Evolutionary conservation across 1,284 basidiomycete genomes (phyloP).

Genomic region (Heterobasidion parviporum): DNA sequence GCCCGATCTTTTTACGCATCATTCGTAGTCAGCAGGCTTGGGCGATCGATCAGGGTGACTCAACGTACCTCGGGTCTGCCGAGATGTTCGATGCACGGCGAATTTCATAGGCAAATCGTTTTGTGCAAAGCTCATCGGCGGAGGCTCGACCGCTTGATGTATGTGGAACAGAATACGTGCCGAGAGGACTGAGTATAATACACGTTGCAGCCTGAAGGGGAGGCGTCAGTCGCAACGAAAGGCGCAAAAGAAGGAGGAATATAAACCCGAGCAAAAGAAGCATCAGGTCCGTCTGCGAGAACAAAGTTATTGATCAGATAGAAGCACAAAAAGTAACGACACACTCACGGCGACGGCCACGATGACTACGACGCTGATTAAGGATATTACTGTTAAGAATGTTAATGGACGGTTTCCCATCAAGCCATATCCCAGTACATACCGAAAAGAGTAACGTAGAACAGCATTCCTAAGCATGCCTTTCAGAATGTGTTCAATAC

Average conservation of each 20-base stretch:
- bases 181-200: not conserved
- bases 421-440: not conserved
- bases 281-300: not conserved
- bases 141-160: not conserved
- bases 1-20: no score
- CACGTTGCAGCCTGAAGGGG: not conserved
- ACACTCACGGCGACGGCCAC: not conserved
- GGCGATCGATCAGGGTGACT: not conserved
- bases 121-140: not conserved
- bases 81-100: not conserved
- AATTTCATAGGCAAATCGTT: not conserved
- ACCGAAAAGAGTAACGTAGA: not conserved
- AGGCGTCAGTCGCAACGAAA: not conserved
- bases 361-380: not conserved
- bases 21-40: no score
- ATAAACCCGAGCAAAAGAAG: not conserved
- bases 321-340: not conserved
- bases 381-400: not conserved
- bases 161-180: not conserved
- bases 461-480: not conserved
- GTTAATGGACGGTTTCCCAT: not conserved
- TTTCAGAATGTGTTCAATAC: not conserved
- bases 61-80: not conserved
- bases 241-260: no score
- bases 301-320: not conserved